A percentile compares a stretch with the other conserved stretches of the same genome.
These are phyloP conservation scores for Apiospora arundinis DNA, from an alignment of 2,329 filamentous ascomycete species.

Conservation along the genomic window DNA sequence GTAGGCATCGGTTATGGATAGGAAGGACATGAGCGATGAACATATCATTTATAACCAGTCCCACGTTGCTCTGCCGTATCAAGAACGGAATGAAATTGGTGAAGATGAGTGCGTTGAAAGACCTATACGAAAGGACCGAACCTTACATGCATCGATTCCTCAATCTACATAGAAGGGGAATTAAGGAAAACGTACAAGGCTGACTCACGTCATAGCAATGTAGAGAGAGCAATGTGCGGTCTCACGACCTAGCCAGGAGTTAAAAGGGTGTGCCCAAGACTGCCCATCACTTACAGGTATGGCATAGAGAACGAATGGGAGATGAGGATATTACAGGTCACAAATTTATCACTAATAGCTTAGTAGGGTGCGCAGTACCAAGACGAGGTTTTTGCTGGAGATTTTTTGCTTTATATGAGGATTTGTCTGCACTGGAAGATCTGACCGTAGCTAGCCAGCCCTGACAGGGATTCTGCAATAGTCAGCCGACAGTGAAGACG, in stretches of 20 bases:
- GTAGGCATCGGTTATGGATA: neutral
- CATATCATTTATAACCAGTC: neutral
- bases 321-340: neutral
- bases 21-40: neutral
- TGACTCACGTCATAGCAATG: neutral
- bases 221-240: neutral
- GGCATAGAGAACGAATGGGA: neutral
- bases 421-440: slow-evolving; percentile 15
- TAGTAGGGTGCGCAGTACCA: neutral
- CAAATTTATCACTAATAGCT: neutral
- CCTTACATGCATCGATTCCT: neutral
- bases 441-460: slow-evolving; percentile 15
- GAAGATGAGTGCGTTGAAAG: neutral
- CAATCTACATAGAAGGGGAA: neutral
- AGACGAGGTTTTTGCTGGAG: slow-evolving; percentile 11
- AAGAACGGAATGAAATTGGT: neutral
- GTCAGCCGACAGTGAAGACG: neutral
- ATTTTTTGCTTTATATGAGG: slow-evolving; percentile 19
- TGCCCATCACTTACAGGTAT: neutral
- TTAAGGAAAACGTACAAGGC: neutral
- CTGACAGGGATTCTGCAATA: slow-evolving; percentile 1
- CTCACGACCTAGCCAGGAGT: neutral
- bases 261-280: neutral
- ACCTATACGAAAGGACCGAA: neutral
- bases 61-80: neutral